Base-by-base conservation (phyloP, 805 yeast genomes). In the Groenewaldozyma tartarivorans region DNA sequence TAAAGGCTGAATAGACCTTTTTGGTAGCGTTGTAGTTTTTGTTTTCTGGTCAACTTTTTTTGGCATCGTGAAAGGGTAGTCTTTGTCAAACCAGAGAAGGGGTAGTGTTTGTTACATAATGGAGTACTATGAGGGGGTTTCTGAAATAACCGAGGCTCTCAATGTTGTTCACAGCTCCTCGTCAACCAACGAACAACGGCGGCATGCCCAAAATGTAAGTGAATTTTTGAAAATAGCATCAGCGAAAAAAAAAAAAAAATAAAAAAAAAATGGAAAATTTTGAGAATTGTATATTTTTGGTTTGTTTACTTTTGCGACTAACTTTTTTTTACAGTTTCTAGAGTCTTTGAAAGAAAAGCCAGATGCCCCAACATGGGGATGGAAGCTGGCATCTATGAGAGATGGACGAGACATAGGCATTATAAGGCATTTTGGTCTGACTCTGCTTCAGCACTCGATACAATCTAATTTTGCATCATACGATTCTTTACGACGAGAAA, bases 361-460 rank as follows among this genome's bases (percentile, higher is more conserved):
- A 6, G 94, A 88, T 56, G 79, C 94, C 17, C 96, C 98, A 0
- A 75, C 67, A 46, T 86, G 95, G 88, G 96, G 96, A 2, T 90
- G 80, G 61, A 86, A 82, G 57, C 69, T 92, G 44, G 86, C 95
- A 1, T 24, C 29, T 7, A 7, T 24, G 13, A 24, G 29, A 24
- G 29, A 24, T 13, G 56, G 75, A 20, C 75, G 75, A 1, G 74
- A 77, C 58, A 66, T 74, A 63, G 66, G 77, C 49, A 77, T 85
- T 20, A 87, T 88, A 19, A 77, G 95, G 46, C 96, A 94, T 60
- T 92, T 78, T 58, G 98, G 98, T 0, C 66, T 92, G 31, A 78
- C 90, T 15, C 62, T 92, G 46, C 62, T 92, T 22, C 85, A 86
- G 49, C 68, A 77, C 51, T 75, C 95, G 17, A 76, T 90, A 42